These are phyloP conservation scores for Craterostigma plantagineum DNA, from an alignment of 257 asterid genomes.

Conservation along the genomic window DNA sequence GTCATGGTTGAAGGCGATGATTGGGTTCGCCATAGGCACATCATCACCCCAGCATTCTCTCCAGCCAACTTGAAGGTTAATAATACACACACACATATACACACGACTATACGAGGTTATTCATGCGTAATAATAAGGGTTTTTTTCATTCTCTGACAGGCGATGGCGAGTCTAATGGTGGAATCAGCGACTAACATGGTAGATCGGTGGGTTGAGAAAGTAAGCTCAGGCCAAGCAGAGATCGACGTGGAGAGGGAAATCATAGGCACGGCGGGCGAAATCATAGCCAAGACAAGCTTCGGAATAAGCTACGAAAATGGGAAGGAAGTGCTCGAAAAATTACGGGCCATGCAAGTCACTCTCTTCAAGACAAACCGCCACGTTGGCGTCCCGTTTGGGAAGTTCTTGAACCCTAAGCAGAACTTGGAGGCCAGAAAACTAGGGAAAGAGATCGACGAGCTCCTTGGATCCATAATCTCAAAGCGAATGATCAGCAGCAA, in stretches of 20 bases:
- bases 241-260: conserved; percentile 65
- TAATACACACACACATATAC: conserved; percentile 4
- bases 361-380: conserved; percentile 58
- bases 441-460: conserved; percentile 50
- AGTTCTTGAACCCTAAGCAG: conserved; percentile 31
- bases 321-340: conserved; percentile 33
- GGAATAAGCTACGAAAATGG: conserved; percentile 48
- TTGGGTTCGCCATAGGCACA: conserved; percentile 79
- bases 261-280: conserved; percentile 56
- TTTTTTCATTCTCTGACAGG: conserved; percentile 23
- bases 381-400: conserved; percentile 77
- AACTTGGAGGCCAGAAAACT: conserved; percentile 31
- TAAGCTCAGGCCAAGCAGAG: conserved; percentile 32
- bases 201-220: conserved; percentile 34
- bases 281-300: conserved; percentile 61
- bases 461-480: conserved; percentile 26
- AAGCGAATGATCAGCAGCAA: too few relatives aligned
- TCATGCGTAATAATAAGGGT: too few relatives aligned
- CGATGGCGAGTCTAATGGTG: conserved; percentile 59
- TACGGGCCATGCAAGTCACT: conserved; percentile 50
- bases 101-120: too few relatives aligned
- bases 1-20: conserved; percentile 84
- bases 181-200: conserved; percentile 51
- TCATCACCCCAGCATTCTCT: conserved; percentile 71
- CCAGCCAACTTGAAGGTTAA: conserved; percentile 71